These are phyloP conservation scores for Grosmannia serpens DNA, from an alignment of 2,329 filamentous ascomycete species.

Conservation along the genomic window DNA sequence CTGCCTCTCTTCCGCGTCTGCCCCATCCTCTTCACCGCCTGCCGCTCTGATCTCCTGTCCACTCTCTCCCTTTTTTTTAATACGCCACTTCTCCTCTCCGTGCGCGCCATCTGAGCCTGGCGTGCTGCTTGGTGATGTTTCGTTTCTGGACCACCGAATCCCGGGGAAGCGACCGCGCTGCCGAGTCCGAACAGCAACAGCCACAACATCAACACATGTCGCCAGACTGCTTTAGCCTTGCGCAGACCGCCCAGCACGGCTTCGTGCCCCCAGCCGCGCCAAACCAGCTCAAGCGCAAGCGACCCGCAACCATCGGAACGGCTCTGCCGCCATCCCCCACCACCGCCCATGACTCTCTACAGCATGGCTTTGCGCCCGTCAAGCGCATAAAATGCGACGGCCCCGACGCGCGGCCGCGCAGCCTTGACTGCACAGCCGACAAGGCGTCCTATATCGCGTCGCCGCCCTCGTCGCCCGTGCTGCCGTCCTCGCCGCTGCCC, in stretches of 20 bases:
- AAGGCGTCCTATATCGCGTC: slow-evolving; percentile 1
- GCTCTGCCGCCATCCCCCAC: slow-evolving; percentile 7
- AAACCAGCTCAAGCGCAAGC: slow-evolving; percentile 12
- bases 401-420: slow-evolving; percentile 15
- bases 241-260: slow-evolving; percentile 4
- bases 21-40: neutral
- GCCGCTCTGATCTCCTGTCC: neutral
- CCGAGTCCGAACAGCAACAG: slow-evolving; percentile 27
- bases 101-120: neutral
- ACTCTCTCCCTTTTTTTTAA: neutral
- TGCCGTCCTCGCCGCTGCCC: slow-evolving; percentile 4
- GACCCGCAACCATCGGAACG: neutral
- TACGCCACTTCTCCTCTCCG: neutral
- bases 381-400: slow-evolving; percentile 20
- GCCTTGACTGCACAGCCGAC: slow-evolving; percentile 5
- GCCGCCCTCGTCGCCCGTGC: slow-evolving; percentile 9
- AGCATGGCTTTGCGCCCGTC: neutral
- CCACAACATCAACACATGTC: slow-evolving; percentile 16
- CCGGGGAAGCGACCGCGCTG: slow-evolving; percentile 42
- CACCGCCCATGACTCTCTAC: slow-evolving; percentile 1
- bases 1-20: neutral
- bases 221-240: slow-evolving; percentile 17
- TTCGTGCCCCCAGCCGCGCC: neutral
- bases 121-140: slow-evolving; percentile 41
- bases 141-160: slow-evolving; percentile 48